Conservation (phyloP, 148 eudicot genomes). For the Arctostaphylos glauca region DNA sequence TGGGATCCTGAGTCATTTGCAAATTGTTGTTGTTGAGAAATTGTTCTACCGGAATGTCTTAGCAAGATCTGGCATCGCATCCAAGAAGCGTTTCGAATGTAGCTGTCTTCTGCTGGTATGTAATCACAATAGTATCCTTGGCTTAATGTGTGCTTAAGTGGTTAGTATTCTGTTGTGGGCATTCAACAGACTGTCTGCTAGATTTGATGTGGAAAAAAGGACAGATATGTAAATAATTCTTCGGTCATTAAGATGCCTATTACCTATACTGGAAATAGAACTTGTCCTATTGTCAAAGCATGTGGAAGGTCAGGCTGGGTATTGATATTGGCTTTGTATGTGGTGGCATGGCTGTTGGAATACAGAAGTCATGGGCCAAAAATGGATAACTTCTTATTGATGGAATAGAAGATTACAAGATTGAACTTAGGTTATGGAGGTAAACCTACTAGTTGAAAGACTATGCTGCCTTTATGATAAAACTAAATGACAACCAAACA, state of each 20-base stretch:
- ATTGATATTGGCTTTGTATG: neutral
- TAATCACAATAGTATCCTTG: slow-evolving; percentile 5
- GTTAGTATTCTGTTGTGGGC: neutral
- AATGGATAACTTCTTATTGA: no score
- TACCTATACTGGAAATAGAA: neutral
- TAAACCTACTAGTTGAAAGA: neutral
- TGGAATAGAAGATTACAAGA: no score
- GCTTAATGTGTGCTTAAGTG: neutral
- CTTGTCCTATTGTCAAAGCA: neutral
- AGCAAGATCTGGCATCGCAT: slow-evolving; percentile 42
- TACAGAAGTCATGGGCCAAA: no score
- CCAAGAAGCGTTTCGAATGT: slow-evolving; percentile 64
- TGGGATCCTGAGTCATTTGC: slow-evolving; percentile 36
- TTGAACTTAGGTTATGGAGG: neutral
- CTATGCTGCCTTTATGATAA: neutral
- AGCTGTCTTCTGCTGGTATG: slow-evolving; percentile 79
- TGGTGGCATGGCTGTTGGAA: no score
- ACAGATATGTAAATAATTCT: neutral
- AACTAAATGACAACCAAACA: neutral
- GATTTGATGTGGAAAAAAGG: neutral
- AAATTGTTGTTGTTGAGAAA: slow-evolving; percentile 66
- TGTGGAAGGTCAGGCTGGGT: neutral
- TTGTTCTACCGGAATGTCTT: slow-evolving; percentile 72
- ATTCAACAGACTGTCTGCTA: neutral
- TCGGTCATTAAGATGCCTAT: neutral